These are phyloP conservation scores for Oidiodendron maius DNA, from an alignment of 495 filamentous ascomycete species.

Conservation along the genomic window DNA sequence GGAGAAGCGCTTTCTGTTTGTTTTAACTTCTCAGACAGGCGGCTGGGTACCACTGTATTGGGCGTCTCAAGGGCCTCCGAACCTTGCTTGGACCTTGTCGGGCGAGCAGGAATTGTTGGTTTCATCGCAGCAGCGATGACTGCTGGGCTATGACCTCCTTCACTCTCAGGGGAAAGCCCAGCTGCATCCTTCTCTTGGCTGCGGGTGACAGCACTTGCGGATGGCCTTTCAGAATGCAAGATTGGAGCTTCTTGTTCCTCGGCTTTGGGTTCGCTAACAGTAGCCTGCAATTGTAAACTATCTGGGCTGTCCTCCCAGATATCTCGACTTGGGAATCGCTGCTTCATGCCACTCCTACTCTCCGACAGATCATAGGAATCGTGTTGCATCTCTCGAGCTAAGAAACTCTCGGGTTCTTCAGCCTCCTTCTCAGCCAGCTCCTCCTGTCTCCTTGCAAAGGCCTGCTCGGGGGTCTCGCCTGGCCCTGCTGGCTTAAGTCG, in stretches of 20 bases:
- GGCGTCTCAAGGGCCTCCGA: slow-evolving; percentile 30
- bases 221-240: slow-evolving; percentile 22
- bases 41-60: slow-evolving; percentile 34
- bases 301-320: slow-evolving; percentile 96
- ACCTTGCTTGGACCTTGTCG: slow-evolving; percentile 31
- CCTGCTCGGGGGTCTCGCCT: slow-evolving; percentile 43
- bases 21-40: slow-evolving; percentile 20
- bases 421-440: slow-evolving; percentile 46
- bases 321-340: slow-evolving; percentile 88
- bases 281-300: slow-evolving; percentile 73
- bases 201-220: slow-evolving; percentile 18
- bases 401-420: slow-evolving; percentile 33
- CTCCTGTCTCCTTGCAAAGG: slow-evolving; percentile 48
- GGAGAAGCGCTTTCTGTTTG: slow-evolving; percentile 36
- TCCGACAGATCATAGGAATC: slow-evolving; percentile 34
- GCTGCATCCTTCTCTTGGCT: slow-evolving; percentile 21
- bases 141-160: slow-evolving; percentile 26
- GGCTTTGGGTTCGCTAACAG: slow-evolving; percentile 59
- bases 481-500: slow-evolving; percentile 28
- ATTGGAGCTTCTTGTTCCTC: slow-evolving; percentile 33
- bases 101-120: slow-evolving; percentile 34
- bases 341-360: slow-evolving; percentile 44
- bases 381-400: slow-evolving; percentile 36
- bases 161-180: slow-evolving; percentile 14
- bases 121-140: slow-evolving; percentile 26